A percentile compares a stretch with the other conserved stretches of the same genome.
These are phyloP conservation scores for Hypoxylon cercidicola DNA, from an alignment of 495 filamentous ascomycete species.

Conservation along the genomic window DNA sequence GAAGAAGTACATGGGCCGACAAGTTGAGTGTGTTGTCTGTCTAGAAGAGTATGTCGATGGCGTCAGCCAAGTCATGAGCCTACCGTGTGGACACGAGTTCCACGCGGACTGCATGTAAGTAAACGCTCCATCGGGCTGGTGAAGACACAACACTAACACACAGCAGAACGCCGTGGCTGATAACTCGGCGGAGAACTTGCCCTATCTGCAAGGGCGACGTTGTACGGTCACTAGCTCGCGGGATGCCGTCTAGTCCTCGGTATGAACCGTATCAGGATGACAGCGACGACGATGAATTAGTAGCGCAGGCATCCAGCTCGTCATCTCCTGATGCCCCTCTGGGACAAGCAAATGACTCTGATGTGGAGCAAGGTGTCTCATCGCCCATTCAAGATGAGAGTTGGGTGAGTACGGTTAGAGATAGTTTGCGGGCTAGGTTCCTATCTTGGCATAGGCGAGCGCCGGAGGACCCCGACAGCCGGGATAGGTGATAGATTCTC, in stretches of 20 bases:
- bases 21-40: slow-evolving; percentile 97
- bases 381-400: slow-evolving; percentile 31
- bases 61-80: slow-evolving; percentile 92
- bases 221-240: slow-evolving; percentile 68
- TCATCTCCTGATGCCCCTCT: slow-evolving; percentile 36
- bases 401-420: slow-evolving; percentile 38
- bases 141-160: slow-evolving; percentile 37
- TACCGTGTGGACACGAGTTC: slow-evolving; percentile 99
- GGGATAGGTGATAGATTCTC: slow-evolving; percentile 25
- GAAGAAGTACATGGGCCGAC: slow-evolving; percentile 84
- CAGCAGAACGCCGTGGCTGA: slow-evolving; percentile 93
- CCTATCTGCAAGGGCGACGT: slow-evolving; percentile 99
- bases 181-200: slow-evolving; percentile 91
- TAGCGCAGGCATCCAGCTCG: slow-evolving; percentile 28
- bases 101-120: slow-evolving; percentile 99
- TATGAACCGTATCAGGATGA: slow-evolving; percentile 64
- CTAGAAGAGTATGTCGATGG: slow-evolving; percentile 97
- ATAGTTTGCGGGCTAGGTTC: slow-evolving; percentile 36
- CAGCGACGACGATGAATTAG: slow-evolving; percentile 53
- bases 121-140: not conserved
- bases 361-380: slow-evolving; percentile 46
- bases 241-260: slow-evolving; percentile 54
- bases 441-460: slow-evolving; percentile 27
- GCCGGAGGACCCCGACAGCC: slow-evolving; percentile 23
- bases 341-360: slow-evolving; percentile 26